Conservation (phyloP, 345 rosid species). For the Fremontodendron californicum region DNA sequence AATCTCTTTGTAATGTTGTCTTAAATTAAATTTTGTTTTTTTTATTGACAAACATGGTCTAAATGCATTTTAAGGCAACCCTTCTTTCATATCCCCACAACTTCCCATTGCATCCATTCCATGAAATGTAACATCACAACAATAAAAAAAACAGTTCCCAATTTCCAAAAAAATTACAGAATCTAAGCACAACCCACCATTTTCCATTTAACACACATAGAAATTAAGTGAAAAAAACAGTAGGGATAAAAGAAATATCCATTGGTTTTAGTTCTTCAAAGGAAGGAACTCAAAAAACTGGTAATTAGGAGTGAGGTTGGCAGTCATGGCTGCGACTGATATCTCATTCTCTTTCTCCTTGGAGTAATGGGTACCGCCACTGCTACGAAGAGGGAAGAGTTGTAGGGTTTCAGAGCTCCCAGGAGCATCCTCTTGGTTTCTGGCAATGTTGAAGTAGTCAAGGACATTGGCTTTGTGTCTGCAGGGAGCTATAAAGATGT, state of each 20-base stretch:
- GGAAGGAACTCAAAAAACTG: slow-evolving; percentile 68
- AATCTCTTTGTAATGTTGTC: slow-evolving; percentile 12
- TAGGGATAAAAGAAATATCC: background rate
- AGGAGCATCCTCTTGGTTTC: slow-evolving; percentile 13
- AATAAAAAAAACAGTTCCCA: slow-evolving; percentile 19
- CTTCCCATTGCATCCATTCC: slow-evolving; percentile 22
- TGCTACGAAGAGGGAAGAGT: slow-evolving; percentile 49
- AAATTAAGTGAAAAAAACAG: background rate
- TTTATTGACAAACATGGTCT: slow-evolving; percentile 32
- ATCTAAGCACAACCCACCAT: slow-evolving; percentile 16
- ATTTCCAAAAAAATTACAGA: slow-evolving; percentile 32
- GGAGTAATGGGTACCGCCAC: slow-evolving; percentile 13
- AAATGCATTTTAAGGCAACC: slow-evolving; percentile 34
- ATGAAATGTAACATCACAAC: slow-evolving; percentile 29
- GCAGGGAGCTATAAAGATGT: slow-evolving; percentile 33
- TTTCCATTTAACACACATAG: slow-evolving; percentile 19
- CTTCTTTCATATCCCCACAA: slow-evolving; percentile 13
- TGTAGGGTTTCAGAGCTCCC: slow-evolving; percentile 49
- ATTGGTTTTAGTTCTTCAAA: slow-evolving; percentile 35
- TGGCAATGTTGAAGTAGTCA: slow-evolving; percentile 9
- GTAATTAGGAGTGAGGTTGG: slow-evolving; percentile 31
- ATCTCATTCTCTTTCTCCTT: slow-evolving; percentile 26
- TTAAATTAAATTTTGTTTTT: background rate
- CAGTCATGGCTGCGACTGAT: slow-evolving; percentile 23
- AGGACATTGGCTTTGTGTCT: slow-evolving; percentile 20